Evolutionary conservation across 768 basidiomycete genomes (phyloP), one percentile per base, ranked within the genome.

Genomic region (Butyriboletus loyo): DNA sequence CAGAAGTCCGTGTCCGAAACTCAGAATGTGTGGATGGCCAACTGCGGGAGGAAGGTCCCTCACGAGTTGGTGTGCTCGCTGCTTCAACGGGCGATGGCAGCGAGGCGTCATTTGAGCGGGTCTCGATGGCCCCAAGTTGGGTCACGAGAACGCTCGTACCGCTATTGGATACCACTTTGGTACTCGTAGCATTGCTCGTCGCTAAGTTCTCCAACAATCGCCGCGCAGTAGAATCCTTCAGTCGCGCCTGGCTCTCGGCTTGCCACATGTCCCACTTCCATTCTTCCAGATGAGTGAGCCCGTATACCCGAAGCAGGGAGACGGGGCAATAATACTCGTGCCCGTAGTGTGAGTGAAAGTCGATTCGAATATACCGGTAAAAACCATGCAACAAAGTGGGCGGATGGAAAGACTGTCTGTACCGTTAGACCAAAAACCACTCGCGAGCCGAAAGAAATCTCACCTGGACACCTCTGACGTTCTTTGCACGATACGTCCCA

Each of bases 251-350:
- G 57, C 86, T 87, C 64, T 89, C 86, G 4, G 75, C 79, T 59
- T 88, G 83, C 89, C 89, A 92, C 7, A 76, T 75, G 44, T 92
- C 90, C 87, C 92, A 89, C 61, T 96, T 95, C 84, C 90, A 98
- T 61, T 94, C 84, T 56, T 98, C 95, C 57, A 98, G 84, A 72
- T 98, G 94, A 1, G 94, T 98, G 49, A 96, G 83, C 6, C 97
- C 97, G 56, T 94, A 98, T 1, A 97, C 93, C 27, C 93, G 86
- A 17, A 98, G 78, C 1, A 98, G 81, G 0, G 91, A 94, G 17
- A 98, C 77, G 0, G 97, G 97, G 63, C 97, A 99, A 67, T 94
- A 98, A 72, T 88, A 98, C 69, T 99, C 97, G 62, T 83, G 88
- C 19, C 93, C 91, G 61, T 97, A 98, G 65, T 94, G 88, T 0